Conservation (phyloP, 2,329 filamentous ascomycete genomes). For the Venturia asperata region DNA sequence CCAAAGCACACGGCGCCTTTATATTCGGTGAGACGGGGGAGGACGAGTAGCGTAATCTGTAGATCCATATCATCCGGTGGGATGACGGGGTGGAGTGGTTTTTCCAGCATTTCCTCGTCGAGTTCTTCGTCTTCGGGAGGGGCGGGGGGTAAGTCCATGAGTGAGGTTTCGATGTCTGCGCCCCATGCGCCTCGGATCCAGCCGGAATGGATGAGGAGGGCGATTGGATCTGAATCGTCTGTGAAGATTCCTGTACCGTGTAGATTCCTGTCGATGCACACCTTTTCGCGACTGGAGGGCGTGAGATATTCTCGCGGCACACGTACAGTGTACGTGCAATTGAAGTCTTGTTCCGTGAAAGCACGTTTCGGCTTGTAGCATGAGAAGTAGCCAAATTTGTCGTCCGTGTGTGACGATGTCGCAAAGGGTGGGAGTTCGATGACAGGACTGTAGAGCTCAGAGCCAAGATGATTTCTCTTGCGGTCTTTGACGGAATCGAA, state of each 20-base stretch:
- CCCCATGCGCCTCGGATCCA: constrained; percentile 88
- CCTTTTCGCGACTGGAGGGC: constrained; percentile 65
- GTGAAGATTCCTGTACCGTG: constrained; percentile 96
- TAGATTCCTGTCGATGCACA: constrained; percentile 69
- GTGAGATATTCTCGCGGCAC: constrained; percentile 73
- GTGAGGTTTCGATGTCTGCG: constrained; percentile 62
- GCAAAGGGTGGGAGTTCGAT: constrained; percentile 43
- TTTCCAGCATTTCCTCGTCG: constrained; percentile 27
- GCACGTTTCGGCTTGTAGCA: constrained; percentile 67
- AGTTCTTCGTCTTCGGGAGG: constrained; percentile 35
- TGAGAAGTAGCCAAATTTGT: constrained; percentile 51
- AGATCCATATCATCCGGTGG: constrained; percentile 66
- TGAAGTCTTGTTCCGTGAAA: constrained; percentile 66
- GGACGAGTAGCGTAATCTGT: constrained; percentile 77
- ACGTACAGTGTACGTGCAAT: constrained; percentile 84
- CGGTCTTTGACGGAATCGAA: constrained; percentile 63
- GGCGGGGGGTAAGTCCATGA: constrained; percentile 47
- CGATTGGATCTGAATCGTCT: constrained; percentile 89
- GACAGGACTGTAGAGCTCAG: constrained; percentile 69
- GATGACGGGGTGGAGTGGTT: constrained; percentile 48
- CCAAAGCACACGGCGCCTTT: constrained; percentile 68
- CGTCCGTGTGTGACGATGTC: constrained; percentile 33
- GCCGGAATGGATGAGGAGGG: constrained; percentile 85
- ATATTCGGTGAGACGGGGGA: constrained; percentile 74
- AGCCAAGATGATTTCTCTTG: constrained; percentile 74